Conservation (phyloP, 1,284 basidiomycete species). For the Heterobasidion occidentale region DNA sequence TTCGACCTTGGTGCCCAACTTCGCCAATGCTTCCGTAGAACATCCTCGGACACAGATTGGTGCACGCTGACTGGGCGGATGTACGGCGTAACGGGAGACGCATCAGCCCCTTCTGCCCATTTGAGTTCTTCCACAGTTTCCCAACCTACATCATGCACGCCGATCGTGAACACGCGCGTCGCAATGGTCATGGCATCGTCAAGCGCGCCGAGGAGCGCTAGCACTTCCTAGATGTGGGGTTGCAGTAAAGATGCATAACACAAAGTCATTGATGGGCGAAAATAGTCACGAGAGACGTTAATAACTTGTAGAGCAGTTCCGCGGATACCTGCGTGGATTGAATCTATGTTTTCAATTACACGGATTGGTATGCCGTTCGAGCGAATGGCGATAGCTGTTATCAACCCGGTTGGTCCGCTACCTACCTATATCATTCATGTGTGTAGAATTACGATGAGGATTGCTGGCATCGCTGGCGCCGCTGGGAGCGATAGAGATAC, state of each 20-base stretch:
- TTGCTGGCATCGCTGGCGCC: not conserved
- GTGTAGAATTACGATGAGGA: not conserved
- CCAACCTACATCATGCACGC: constrained; percentile 3
- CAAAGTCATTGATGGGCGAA: not conserved
- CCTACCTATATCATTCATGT: constrained; percentile 12
- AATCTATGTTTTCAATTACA: constrained; percentile 14
- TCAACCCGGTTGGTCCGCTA: constrained; percentile 18
- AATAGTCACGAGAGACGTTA: not conserved
- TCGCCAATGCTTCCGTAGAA: constrained; percentile 10
- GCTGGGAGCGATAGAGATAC: not conserved
- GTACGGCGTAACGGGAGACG: not conserved
- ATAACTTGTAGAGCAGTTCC: constrained; percentile 9
- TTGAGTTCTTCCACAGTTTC: not conserved
- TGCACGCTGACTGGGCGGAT: not conserved
- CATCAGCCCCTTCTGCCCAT: constrained; percentile 4
- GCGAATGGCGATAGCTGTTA: constrained; percentile 15
- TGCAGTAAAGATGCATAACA: not conserved
- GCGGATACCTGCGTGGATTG: constrained; percentile 11
- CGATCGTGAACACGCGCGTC: constrained; percentile 2
- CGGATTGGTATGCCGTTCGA: constrained; percentile 16
- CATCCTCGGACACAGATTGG: constrained; percentile 7
- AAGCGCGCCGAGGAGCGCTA: constrained; percentile 10
- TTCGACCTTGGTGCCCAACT: constrained; percentile 10
- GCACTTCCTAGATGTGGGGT: constrained; percentile 9
- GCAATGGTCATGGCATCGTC: constrained; percentile 8